Evolutionary conservation across 768 basidiomycete species (phyloP).

Genomic region (Podaxis rugospora): DNA sequence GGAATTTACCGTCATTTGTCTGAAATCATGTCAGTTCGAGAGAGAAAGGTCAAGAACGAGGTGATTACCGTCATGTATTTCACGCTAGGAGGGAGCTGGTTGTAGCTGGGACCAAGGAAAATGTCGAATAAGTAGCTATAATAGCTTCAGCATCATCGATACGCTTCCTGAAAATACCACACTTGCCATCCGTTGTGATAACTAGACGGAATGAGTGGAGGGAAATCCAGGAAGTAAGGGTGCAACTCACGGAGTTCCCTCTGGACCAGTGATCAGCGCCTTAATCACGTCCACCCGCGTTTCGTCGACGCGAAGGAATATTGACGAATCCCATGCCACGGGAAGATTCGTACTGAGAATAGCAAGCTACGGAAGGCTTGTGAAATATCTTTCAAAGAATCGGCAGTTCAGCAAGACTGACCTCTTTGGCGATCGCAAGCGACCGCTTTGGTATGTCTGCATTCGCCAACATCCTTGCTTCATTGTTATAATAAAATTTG

Average conservation of each 20-base stretch:
- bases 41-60: not conserved
- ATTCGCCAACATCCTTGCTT: conserved; percentile 78
- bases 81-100: conserved; percentile 73
- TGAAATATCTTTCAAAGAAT: conserved; percentile 1
- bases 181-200: conserved; percentile 89
- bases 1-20: conserved; percentile 85
- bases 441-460: conserved; percentile 89
- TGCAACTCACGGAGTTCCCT: conserved; percentile 80
- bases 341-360: conserved; percentile 92
- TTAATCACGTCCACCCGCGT: conserved; percentile 89
- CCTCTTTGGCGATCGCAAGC: conserved; percentile 94
- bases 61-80: conserved; percentile 56
- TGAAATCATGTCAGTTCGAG: conserved; percentile 21
- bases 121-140: conserved; percentile 73
- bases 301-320: conserved; percentile 92
- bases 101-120: conserved; percentile 87
- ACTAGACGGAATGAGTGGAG: conserved; percentile 29
- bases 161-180: conserved; percentile 24
- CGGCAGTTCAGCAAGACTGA: conserved; percentile 20
- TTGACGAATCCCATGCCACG: conserved; percentile 92
- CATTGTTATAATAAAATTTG: conserved; percentile 79
- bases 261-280: conserved; percentile 87
- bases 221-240: not conserved
- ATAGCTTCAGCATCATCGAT: not conserved
- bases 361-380: conserved; percentile 57